phyloP scores from a whole-genome alignment of 345 rosid species.

The Moricandia arvensis region DNA sequence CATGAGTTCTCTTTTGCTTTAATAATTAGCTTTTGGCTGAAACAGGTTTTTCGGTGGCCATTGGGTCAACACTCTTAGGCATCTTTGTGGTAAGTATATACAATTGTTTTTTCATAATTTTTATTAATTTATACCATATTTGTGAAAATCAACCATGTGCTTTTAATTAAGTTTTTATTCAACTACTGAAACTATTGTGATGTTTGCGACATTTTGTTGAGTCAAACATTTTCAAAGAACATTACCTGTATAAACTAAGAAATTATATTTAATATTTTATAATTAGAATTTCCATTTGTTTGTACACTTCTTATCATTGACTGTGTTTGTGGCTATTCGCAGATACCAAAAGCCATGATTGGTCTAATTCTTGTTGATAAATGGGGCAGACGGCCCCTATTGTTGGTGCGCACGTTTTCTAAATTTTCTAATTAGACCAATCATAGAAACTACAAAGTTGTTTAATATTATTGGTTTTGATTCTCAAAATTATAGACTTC shows the following conservation, averaged over 20 bases:
- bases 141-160: background rate
- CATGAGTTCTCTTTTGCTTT: background rate
- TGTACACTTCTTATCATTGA: background rate
- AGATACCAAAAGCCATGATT: slow-evolving; percentile 36
- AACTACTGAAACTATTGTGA: background rate
- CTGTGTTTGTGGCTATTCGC: background rate
- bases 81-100: slow-evolving; percentile 34
- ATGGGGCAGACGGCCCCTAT: slow-evolving; percentile 53
- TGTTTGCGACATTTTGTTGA: background rate
- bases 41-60: slow-evolving; percentile 34
- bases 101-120: too few relatives aligned
- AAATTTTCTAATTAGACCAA: background rate
- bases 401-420: slow-evolving; percentile 22
- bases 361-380: slow-evolving; percentile 43
- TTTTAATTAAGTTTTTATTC: background rate
- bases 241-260: background rate
- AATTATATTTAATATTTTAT: background rate
- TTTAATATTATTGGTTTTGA: background rate
- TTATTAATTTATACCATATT: background rate
- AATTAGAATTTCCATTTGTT: background rate
- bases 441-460: background rate
- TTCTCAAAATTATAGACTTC: slow-evolving; percentile 40
- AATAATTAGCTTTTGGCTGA: background rate
- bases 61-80: slow-evolving; percentile 39
- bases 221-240: background rate